Percentiles rank a stretch among this genome's conserved stretches.
Evolutionary conservation across 192 early-diverging fungal species (phyloP).

Genomic region (Pilobolus umbonatus): DNA sequence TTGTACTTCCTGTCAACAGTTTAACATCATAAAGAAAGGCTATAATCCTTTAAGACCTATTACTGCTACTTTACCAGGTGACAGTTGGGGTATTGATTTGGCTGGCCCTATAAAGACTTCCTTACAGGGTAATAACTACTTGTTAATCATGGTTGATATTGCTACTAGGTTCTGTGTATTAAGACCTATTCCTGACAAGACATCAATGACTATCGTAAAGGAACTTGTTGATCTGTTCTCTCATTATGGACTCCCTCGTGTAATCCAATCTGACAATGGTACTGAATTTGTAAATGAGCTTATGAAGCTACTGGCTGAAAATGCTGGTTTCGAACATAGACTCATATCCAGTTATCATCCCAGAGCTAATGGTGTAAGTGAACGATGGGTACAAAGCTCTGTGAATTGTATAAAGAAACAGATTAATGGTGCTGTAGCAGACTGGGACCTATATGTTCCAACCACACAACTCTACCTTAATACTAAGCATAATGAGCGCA

Average conservation of each 20-base stretch:
- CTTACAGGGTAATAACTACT: not conserved
- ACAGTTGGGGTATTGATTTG: not conserved
- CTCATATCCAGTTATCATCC: constrained; percentile 38
- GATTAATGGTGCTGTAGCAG: constrained; percentile 6
- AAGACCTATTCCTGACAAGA: constrained; percentile 11
- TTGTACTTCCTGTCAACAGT: not conserved
- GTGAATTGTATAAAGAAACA: constrained; percentile 27
- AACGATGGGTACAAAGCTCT: constrained; percentile 30
- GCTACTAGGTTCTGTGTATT: constrained; percentile 29
- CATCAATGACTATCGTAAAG: constrained; percentile 4
- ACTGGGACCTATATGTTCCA: constrained; percentile 36
- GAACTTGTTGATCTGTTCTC: constrained; percentile 15
- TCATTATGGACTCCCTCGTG: constrained; percentile 22
- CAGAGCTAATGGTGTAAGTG: constrained; percentile 38
- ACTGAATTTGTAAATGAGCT: constrained; percentile 40
- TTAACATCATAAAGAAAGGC: not conserved
- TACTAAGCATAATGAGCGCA: constrained; percentile 16
- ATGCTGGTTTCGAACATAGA: constrained; percentile 25
- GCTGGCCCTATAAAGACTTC: not conserved
- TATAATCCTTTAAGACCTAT: constrained; percentile 3
- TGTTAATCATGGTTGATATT: constrained; percentile 27
- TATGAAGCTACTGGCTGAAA: constrained; percentile 10
- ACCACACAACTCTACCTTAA: constrained; percentile 37
- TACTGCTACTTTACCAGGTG: not conserved
- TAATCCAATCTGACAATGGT: constrained; percentile 39